phyloP scores from a whole-genome alignment of 805 yeast species.

The Maudiozyma barnettii region DNA sequence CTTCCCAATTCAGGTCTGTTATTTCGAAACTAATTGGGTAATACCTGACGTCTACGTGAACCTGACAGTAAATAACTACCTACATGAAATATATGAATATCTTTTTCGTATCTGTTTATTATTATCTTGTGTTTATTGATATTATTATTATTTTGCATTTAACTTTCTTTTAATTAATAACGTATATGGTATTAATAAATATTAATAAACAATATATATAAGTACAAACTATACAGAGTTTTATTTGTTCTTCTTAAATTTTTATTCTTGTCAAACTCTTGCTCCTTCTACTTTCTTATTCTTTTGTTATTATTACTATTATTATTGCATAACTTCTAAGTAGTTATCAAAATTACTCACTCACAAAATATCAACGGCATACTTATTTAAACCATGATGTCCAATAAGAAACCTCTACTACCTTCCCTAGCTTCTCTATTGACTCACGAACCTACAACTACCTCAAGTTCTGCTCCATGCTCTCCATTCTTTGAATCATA shows the following conservation, averaged over 20 bases:
- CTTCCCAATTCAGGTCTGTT: not conserved
- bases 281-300: too few relatives aligned
- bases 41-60: not conserved
- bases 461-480: constrained; percentile 1
- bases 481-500: constrained; percentile 13
- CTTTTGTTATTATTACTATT: too few relatives aligned
- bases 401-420: constrained; percentile 7
- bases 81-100: not conserved
- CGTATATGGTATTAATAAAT: too few relatives aligned
- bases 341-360: not conserved
- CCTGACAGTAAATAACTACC: not conserved
- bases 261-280: too few relatives aligned
- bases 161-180: too few relatives aligned
- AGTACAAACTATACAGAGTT: too few relatives aligned
- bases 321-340: not conserved
- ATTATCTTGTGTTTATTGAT: too few relatives aligned
- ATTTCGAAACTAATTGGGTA: not conserved
- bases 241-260: too few relatives aligned
- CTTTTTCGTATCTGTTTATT: too few relatives aligned
- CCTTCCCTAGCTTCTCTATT: constrained; percentile 20
- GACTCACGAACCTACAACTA: constrained; percentile 6
- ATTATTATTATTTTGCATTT: too few relatives aligned
- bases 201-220: too few relatives aligned
- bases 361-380: not conserved
- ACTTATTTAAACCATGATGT: constrained; percentile 1